Evolutionary conservation across 306 rosid species (phyloP), one percentile per base, ranked within the genome.

Genomic region (Comarum palustre): DNA sequence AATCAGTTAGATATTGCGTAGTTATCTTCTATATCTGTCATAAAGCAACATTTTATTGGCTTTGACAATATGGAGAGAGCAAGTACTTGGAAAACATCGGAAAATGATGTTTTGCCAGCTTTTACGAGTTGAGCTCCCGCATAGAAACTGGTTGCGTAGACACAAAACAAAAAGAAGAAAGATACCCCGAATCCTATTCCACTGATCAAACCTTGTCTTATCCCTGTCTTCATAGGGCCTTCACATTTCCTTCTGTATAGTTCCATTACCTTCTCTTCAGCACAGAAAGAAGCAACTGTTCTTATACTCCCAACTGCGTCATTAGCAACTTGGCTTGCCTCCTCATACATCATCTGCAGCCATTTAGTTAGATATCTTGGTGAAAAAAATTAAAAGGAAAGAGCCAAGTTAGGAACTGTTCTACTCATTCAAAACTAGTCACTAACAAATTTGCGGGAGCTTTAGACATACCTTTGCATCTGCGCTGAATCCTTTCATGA

Each of bases 281-380:
- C 97, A 85, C 97, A 86, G 79, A 90, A 90, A 61, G 96, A 78
- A 15, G 97, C 85, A 72, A 92, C 86, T 64, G 96, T 92, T 73
- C 94, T 82, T 46, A 92, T 92, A 72, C 90, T 89, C 52, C 96
- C 91, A 6, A 86, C 96, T 6, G 96, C 97, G 45, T 89, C 94
- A 52, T 55, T 92, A 3, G 90, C 96, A 16, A 88, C 81, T 72
- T 92, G 87, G 73, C 96, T 92, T n/a, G 97, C 96, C 68, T 85
- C 96, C 81, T 90, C 97, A 25, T 90, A 88, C 83, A 88, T 87
- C 82, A 77, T 82, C 97, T 90, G 69, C 48, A 78, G 47, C 76
- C 9, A 62, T 4, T 72, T 46, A 4, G n/a, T 46, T 70, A 29
- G 39, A 54, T 47, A 29, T 29, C 34, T 69, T 54, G 10, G 64